A percentile compares a stretch with the other conserved stretches of the same genome.
Evolutionary conservation across 139 green algal species (phyloP).

Genomic region (Chlamydomonas sphaeroides): DNA sequence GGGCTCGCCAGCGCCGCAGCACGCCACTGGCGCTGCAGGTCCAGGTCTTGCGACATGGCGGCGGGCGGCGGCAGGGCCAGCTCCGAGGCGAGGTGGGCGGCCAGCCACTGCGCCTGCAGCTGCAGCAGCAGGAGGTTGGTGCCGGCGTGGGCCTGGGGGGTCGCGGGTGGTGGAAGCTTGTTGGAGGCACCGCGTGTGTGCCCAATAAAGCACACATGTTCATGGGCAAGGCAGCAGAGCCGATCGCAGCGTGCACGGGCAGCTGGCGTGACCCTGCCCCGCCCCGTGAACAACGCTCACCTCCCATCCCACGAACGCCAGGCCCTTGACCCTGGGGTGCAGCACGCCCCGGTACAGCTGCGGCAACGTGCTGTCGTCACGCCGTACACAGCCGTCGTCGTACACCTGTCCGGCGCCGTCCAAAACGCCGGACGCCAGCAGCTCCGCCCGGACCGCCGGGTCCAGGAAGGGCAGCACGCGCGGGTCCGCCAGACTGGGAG

Average conservation of each 20-base stretch:
- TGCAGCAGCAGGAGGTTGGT: background rate
- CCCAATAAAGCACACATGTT: too few species aligned
- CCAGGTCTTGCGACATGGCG: background rate
- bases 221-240: too few species aligned
- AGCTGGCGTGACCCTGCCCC: too few species aligned
- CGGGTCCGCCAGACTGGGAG: conserved; percentile 9
- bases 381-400: too few species aligned
- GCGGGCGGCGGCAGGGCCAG: background rate
- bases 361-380: too few species aligned
- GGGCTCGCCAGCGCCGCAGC: background rate
- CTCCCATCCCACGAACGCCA: background rate
- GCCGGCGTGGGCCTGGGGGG: background rate
- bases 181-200: too few species aligned
- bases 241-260: too few species aligned
- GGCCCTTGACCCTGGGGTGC: background rate
- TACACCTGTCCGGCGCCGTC: too few species aligned
- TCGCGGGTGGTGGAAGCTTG: too few species aligned
- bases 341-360: background rate
- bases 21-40: background rate
- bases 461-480: conserved; percentile 19
- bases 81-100: background rate
- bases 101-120: background rate
- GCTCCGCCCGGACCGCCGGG: background rate
- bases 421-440: too few species aligned
- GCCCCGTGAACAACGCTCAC: too few species aligned